Conservation (phyloP, 164 flowering plant genomes). For the Hamamelis virginiana region DNA sequence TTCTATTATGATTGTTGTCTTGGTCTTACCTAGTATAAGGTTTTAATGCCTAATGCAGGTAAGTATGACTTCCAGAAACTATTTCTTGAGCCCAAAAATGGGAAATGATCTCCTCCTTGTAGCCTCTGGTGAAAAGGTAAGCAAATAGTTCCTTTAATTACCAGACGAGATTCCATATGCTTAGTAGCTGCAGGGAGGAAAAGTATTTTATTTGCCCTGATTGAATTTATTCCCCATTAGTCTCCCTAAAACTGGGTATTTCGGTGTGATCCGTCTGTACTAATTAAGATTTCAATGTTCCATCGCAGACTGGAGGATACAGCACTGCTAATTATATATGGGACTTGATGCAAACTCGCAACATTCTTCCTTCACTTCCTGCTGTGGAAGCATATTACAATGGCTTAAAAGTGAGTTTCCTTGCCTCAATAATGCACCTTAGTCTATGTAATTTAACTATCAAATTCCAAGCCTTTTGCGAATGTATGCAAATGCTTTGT, state of each 20-base stretch:
- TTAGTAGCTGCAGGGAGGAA: neutral
- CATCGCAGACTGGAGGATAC: conserved; percentile 83
- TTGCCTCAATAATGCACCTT: neutral
- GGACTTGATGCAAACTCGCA: conserved; percentile 88
- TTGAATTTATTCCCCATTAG: neutral
- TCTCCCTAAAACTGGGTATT: neutral
- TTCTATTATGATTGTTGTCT: neutral
- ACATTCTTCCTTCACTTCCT: conserved; percentile 43
- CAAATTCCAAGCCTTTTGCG: too few species aligned
- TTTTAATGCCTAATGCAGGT: conserved; percentile 41
- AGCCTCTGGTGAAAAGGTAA: conserved; percentile 88
- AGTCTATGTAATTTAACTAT: too few species aligned
- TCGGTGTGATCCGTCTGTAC: neutral
- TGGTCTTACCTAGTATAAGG: neutral
- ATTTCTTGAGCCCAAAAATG: conserved; percentile 52
- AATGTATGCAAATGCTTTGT: too few species aligned
- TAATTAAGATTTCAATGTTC: conserved; percentile 5
- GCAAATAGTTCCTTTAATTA: neutral
- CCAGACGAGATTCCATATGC: neutral
- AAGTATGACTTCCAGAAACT: conserved; percentile 48
- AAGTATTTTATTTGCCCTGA: neutral
- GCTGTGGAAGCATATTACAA: conserved; percentile 80
- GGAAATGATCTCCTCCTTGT: conserved; percentile 76
- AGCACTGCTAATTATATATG: conserved; percentile 80
- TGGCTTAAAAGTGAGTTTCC: conserved; percentile 66